These are phyloP conservation scores for Kockiozyma suomiensis DNA, from an alignment of 805 yeast genomes.

Conservation along the genomic window DNA sequence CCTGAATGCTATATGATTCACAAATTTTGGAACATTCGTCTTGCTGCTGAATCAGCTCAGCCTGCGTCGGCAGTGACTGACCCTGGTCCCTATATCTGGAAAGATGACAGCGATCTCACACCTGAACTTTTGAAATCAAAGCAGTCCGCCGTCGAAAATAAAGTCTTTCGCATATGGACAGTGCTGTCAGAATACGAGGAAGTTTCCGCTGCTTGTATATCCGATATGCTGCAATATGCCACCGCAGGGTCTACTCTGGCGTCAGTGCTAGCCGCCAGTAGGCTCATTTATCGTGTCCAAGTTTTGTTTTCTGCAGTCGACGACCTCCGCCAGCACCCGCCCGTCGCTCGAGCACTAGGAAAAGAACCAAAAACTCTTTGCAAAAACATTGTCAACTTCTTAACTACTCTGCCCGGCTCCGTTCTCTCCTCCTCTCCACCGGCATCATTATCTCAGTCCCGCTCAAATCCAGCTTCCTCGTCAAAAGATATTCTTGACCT, in stretches of 20 bases:
- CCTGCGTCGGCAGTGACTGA: conserved; percentile 45
- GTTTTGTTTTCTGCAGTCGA: conserved; percentile 78
- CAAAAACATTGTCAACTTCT: conserved; percentile 85
- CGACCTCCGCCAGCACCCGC: conserved; percentile 34
- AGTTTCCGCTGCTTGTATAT: conserved; percentile 81
- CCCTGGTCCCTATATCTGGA: conserved; percentile 31
- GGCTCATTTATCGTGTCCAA: conserved; percentile 71
- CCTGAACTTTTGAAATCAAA: conserved; percentile 51
- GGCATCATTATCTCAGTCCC: background rate
- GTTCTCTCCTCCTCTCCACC: conserved; percentile 23
- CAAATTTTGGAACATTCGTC: conserved; percentile 90
- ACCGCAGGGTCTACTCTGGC: conserved; percentile 68
- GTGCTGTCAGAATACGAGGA: conserved; percentile 88
- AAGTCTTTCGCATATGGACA: conserved; percentile 73
- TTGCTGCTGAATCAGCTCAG: conserved; percentile 53
- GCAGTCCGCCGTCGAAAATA: conserved; percentile 67
- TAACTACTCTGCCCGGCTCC: conserved; percentile 76
- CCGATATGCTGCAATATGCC: conserved; percentile 86
- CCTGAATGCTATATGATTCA: conserved; percentile 98
- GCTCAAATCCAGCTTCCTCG: background rate
- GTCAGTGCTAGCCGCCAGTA: conserved; percentile 72
- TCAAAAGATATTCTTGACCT: conserved; percentile 61
- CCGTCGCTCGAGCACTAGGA: conserved; percentile 35
- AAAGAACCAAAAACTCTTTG: conserved; percentile 82
- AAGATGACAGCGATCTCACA: conserved; percentile 45